Conservation (phyloP, 1,284 basidiomycete species). For the Paramarasmius palmivorus region DNA sequence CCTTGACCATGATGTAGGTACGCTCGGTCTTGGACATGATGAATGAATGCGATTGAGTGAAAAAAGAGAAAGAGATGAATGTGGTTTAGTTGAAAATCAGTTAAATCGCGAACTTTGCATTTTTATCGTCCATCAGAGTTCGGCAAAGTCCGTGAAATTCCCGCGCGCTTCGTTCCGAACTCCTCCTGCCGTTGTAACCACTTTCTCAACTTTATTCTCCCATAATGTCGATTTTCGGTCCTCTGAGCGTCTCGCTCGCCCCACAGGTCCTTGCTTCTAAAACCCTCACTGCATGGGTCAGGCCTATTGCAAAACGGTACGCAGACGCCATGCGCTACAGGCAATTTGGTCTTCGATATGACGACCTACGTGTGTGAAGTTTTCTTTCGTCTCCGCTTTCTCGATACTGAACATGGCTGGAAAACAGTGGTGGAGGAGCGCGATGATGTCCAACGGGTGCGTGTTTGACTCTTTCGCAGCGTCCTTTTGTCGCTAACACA, state of each 20-base stretch:
- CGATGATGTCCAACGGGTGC: conserved; percentile 82
- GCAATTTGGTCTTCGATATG: conserved; percentile 89
- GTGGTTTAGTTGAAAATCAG: conserved; percentile 29
- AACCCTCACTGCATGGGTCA: conserved; percentile 66
- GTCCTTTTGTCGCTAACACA: neutral
- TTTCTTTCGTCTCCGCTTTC: conserved; percentile 9
- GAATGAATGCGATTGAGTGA: conserved; percentile 25
- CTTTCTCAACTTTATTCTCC: conserved; percentile 11
- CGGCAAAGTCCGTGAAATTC: conserved; percentile 16
- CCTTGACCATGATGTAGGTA: conserved; percentile 93
- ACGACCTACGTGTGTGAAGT: conserved; percentile 80
- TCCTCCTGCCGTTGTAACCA: conserved; percentile 5
- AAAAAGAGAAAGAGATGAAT: conserved; percentile 22
- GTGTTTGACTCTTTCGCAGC: conserved; percentile 9
- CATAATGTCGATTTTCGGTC: conserved; percentile 54
- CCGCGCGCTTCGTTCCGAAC: conserved; percentile 22
- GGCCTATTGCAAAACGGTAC: conserved; percentile 86
- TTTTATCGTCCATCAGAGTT: neutral
- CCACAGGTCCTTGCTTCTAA: conserved; percentile 74
- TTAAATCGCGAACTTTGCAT: conserved; percentile 23
- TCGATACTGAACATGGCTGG: neutral
- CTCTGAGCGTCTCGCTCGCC: conserved; percentile 79
- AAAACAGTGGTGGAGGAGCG: conserved; percentile 83
- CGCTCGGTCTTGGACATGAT: conserved; percentile 69
- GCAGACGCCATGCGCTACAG: conserved; percentile 84